phyloP scores from a whole-genome alignment of 495 filamentous ascomycete species.

The Penicillium arizonense region DNA sequence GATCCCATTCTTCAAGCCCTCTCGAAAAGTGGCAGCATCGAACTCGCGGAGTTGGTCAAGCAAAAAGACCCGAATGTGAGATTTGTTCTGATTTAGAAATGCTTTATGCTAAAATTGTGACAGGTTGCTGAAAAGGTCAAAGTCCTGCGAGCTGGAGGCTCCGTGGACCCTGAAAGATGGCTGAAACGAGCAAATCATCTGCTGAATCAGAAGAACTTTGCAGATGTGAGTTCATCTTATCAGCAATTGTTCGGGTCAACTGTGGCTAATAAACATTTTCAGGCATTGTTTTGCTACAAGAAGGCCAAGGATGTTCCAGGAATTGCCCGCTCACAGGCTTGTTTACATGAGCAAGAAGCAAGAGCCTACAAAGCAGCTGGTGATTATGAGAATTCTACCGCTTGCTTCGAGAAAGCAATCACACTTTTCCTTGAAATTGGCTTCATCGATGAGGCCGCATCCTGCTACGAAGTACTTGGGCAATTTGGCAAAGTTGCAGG shows the following conservation, averaged over 20 bases:
- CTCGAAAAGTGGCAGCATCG: background rate
- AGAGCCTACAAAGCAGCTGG: constrained; percentile 2
- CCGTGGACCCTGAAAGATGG: constrained; percentile 15
- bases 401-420: constrained; percentile 13
- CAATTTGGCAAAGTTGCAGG: constrained; percentile 13
- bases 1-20: constrained; percentile 12
- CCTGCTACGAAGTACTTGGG: constrained; percentile 12
- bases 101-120: background rate
- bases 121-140: constrained; percentile 10
- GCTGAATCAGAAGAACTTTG: constrained; percentile 15
- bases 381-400: constrained; percentile 5
- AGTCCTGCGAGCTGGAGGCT: constrained; percentile 11
- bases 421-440: constrained; percentile 6
- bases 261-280: background rate
- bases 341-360: constrained; percentile 17
- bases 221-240: constrained; percentile 4
- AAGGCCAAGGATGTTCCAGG: constrained; percentile 12
- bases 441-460: constrained; percentile 2
- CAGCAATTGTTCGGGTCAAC: background rate
- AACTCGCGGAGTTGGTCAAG: constrained; percentile 15
- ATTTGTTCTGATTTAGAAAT: background rate
- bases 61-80: constrained; percentile 10
- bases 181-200: constrained; percentile 12
- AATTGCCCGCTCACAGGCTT: constrained; percentile 12
- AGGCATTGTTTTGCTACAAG: constrained; percentile 17